These are phyloP conservation scores for Spathaspora sp. DNA, from an alignment of 805 yeast genomes.

Conservation along the genomic window DNA sequence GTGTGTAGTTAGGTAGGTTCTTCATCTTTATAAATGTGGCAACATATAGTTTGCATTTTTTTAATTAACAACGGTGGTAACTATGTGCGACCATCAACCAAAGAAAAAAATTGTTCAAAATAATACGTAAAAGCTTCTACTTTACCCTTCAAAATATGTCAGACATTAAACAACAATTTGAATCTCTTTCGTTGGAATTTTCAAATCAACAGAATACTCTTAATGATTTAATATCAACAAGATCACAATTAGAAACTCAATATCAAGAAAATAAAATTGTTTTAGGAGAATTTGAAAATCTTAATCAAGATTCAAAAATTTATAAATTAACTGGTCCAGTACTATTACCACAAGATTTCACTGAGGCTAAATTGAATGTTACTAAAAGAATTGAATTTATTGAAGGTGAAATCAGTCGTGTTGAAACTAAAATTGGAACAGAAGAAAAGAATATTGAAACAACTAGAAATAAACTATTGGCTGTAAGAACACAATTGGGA, in stretches of 20 bases:
- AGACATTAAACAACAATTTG: slow-evolving; percentile 34
- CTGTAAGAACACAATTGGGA: slow-evolving; percentile 27
- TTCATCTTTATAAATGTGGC: neutral
- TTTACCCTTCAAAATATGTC: slow-evolving; percentile 13
- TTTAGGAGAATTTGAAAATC: slow-evolving; percentile 64
- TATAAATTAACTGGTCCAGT: slow-evolving; percentile 92
- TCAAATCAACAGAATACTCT: slow-evolving; percentile 43
- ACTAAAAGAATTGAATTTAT: slow-evolving; percentile 88
- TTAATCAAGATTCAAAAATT: slow-evolving; percentile 69
- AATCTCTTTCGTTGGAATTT: slow-evolving; percentile 42
- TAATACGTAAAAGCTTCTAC: neutral
- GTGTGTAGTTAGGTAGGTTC: neutral
- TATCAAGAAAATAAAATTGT: slow-evolving; percentile 92
- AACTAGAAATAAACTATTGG: slow-evolving; percentile 53
- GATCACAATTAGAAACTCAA: slow-evolving; percentile 91
- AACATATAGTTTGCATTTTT: neutral
- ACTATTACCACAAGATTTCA: slow-evolving; percentile 79
- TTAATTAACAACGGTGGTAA: no score
- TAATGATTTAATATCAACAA: slow-evolving; percentile 57
- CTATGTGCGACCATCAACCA: neutral
- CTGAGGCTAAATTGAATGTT: slow-evolving; percentile 81
- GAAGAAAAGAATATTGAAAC: slow-evolving; percentile 50
- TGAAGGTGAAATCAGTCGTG: slow-evolving; percentile 66
- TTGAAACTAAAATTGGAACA: slow-evolving; percentile 60
- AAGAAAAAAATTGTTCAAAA: neutral